Evolutionary conservation across 805 yeast species (phyloP), one percentile per base, ranked within the genome.

Genomic region (Yarrowia sp.): DNA sequence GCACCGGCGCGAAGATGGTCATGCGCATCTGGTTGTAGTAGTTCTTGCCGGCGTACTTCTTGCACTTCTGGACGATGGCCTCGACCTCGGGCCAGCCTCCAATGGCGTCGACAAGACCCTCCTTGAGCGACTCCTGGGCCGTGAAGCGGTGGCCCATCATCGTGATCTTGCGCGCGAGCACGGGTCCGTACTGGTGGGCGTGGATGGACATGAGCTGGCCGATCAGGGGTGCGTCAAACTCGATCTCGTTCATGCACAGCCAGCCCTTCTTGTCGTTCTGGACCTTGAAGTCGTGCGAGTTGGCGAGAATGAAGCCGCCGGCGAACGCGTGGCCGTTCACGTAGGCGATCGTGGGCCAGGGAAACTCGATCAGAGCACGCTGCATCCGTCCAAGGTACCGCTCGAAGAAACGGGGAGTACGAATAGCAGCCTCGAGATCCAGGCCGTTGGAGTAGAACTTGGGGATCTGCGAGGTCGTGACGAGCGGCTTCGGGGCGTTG

Each of bases 311-410:
- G 63, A 75, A 74, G 7, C 77, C 78, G 4, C 76, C 78, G 1
- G 78, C 78, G 66, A 75, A 75, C 6, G 75, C 76, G 63, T 75
- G 78, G 46, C 78, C 78, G 61, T 75, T 75, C 35, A 75, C 68
- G 59, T 68, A 63, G 4, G 78, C 78, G 31, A 75, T 69, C 14
- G 77, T 74, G 9, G 78, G 78, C 69, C 74, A 71, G 16, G 78
- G 78, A 65, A 71, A 75, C 66, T 71, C 72, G 31, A 76, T 64
- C 19, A 72, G 63, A 16, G 69, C 68, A 18, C 72, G 66, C 71
- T 73, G 69, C 46, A 73, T 59, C 22, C 73, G 70, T 63, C 70
- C 73, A 63, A 71, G 70, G 27, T 63, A 44, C 31, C 71, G 66
- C 33, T 65, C 68, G 65, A 73, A 75, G 66, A 75, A 75, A 32